Conservation (phyloP, 176 grass and related monocot genomes). For the Coix lacrymajobi region DNA sequence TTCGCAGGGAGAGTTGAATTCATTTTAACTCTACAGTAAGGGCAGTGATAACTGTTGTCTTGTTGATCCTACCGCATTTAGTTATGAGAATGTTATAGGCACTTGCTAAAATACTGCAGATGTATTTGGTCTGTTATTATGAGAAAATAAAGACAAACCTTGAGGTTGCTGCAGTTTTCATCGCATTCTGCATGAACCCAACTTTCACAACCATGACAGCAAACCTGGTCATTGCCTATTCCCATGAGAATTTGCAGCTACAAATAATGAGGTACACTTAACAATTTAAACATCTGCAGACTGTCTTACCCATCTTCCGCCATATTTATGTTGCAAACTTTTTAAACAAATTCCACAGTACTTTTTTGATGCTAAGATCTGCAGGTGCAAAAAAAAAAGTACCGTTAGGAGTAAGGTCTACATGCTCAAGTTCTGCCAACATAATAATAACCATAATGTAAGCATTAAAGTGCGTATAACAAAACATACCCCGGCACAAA, state of each 20-base stretch:
- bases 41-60: constrained; percentile 68
- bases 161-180: constrained; percentile 60
- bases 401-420: constrained; percentile 1
- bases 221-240: constrained; percentile 51
- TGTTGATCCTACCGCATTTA: constrained; percentile 51
- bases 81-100: constrained; percentile 41
- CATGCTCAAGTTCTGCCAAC: background rate
- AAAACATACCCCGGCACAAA: constrained; percentile 60
- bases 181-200: constrained; percentile 83
- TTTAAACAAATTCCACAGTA: constrained; percentile 92
- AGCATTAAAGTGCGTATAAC: background rate
- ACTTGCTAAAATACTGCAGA: background rate
- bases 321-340: constrained; percentile 48
- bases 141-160: constrained; percentile 36
- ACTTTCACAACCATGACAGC: constrained; percentile 74
- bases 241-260: constrained; percentile 25
- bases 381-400: constrained; percentile 22
- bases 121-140: background rate
- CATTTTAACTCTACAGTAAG: constrained; percentile 55
- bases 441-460: background rate
- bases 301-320: constrained; percentile 72
- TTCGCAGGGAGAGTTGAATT: constrained; percentile 31
- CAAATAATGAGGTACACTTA: constrained; percentile 18
- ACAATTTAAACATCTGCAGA: background rate
- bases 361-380: constrained; percentile 58